phyloP scores from a whole-genome alignment of 495 filamentous ascomycete genomes.

The Penicillium maclennaniae region DNA sequence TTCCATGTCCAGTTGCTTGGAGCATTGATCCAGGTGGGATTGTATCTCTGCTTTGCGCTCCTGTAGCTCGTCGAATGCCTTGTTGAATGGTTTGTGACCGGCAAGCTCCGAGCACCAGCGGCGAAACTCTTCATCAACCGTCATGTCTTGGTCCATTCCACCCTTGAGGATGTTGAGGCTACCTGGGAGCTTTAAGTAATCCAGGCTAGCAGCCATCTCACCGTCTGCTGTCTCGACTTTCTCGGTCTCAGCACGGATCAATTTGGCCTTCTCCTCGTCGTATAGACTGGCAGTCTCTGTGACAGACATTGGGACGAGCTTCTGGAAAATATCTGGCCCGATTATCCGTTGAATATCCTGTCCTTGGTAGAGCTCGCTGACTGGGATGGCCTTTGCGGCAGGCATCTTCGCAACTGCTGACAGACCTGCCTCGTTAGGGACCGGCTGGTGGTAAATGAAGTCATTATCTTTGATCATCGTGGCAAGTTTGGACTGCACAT shows the following conservation, averaged over 20 bases:
- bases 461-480: constrained; percentile 90
- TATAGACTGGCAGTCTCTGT: constrained; percentile 96
- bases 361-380: constrained; percentile 92
- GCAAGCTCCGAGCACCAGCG: constrained; percentile 91
- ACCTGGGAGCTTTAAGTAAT: constrained; percentile 86
- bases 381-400: constrained; percentile 96
- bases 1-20: constrained; percentile 88
- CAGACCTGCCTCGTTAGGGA: constrained; percentile 79
- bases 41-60: constrained; percentile 71
- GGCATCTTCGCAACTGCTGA: constrained; percentile 83
- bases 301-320: constrained; percentile 92
- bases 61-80: constrained; percentile 73
- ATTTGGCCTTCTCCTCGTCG: constrained; percentile 96
- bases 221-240: constrained; percentile 85
- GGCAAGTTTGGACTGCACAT: constrained; percentile 73
- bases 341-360: constrained; percentile 97
- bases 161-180: constrained; percentile 90
- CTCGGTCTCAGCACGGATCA: constrained; percentile 90
- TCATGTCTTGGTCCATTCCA: constrained; percentile 84
- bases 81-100: constrained; percentile 69
- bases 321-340: constrained; percentile 93
- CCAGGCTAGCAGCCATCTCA: constrained; percentile 92
- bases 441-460: constrained; percentile 92
- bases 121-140: constrained; percentile 85
- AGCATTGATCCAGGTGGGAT: constrained; percentile 67